Evolutionary conservation across 225 moss, liverwort and hornwort species (phyloP).

Genomic region (Physcomitrium patens): DNA sequence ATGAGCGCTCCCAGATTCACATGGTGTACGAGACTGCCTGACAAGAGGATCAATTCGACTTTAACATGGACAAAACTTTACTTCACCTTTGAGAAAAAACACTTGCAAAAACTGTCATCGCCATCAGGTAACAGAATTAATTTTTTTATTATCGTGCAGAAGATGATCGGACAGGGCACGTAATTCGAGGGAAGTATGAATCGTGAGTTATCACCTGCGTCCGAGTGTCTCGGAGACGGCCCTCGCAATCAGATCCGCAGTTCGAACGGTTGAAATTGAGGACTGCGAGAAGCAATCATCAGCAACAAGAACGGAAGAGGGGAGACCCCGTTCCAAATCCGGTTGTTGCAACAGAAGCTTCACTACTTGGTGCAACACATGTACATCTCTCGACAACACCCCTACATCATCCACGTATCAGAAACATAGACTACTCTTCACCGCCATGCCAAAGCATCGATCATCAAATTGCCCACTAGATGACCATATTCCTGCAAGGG

Average conservation of each 20-base stretch:
- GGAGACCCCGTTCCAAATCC: constrained; percentile 59
- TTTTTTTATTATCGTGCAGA: not conserved
- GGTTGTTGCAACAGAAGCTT: constrained; percentile 73
- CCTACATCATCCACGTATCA: constrained; percentile 46
- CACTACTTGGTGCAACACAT: constrained; percentile 68
- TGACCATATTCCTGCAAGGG: not conserved
- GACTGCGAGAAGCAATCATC: constrained; percentile 84
- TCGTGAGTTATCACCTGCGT: constrained; percentile 57
- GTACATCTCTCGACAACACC: constrained; percentile 69
- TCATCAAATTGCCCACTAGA: not conserved
- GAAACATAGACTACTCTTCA: not conserved
- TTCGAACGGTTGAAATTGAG: constrained; percentile 64
- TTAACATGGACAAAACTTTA: constrained; percentile 29
- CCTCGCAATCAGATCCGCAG: constrained; percentile 68
- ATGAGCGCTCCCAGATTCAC: constrained; percentile 79
- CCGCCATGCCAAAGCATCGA: not conserved
- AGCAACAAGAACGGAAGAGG: constrained; percentile 73
- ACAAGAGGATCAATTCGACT: constrained; percentile 38
- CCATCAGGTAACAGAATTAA: not conserved
- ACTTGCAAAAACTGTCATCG: not conserved
- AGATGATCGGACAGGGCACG: not conserved
- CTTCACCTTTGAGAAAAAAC: constrained; percentile 17
- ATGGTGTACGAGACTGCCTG: constrained; percentile 80
- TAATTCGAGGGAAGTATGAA: constrained; percentile 9
- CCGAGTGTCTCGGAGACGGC: constrained; percentile 73